Evolutionary conservation across 495 filamentous ascomycete genomes (phyloP).

Genomic region (Neurospora sp.): DNA sequence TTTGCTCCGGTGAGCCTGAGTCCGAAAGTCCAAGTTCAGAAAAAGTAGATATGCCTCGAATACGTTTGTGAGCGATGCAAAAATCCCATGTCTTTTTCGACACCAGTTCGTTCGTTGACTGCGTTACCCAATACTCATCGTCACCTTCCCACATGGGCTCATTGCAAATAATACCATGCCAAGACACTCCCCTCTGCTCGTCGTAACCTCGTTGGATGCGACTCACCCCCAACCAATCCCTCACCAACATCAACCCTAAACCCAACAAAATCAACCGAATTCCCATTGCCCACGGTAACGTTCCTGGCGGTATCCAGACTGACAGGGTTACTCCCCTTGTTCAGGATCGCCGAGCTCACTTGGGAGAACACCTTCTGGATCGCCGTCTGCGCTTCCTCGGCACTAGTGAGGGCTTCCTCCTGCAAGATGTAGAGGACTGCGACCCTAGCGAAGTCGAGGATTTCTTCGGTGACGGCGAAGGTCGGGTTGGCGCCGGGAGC

Average conservation of each 20-base stretch:
- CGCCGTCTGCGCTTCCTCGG: conserved; percentile 44
- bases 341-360: conserved; percentile 16
- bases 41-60: not conserved
- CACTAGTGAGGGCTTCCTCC: conserved; percentile 37
- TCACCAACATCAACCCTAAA: conserved; percentile 12
- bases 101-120: not conserved
- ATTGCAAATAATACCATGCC: not conserved
- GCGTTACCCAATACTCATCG: not conserved
- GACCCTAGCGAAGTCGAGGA: conserved; percentile 57
- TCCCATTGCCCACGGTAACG: conserved; percentile 32
- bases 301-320: conserved; percentile 26
- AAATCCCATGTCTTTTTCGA: not conserved
- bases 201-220: not conserved
- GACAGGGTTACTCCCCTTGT: conserved; percentile 11
- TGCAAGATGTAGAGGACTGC: conserved; percentile 55
- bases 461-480: conserved; percentile 36
- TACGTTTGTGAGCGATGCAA: not conserved
- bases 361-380: conserved; percentile 43
- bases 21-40: not conserved
- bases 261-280: conserved; percentile 36
- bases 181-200: not conserved
- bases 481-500: conserved; percentile 17
- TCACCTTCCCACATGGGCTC: not conserved
- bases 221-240: conserved; percentile 4
- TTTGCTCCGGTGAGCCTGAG: not conserved